phyloP scores from a whole-genome alignment of 108 stramenopile genomes.

The Pseudonitzschia multistriata region DNA sequence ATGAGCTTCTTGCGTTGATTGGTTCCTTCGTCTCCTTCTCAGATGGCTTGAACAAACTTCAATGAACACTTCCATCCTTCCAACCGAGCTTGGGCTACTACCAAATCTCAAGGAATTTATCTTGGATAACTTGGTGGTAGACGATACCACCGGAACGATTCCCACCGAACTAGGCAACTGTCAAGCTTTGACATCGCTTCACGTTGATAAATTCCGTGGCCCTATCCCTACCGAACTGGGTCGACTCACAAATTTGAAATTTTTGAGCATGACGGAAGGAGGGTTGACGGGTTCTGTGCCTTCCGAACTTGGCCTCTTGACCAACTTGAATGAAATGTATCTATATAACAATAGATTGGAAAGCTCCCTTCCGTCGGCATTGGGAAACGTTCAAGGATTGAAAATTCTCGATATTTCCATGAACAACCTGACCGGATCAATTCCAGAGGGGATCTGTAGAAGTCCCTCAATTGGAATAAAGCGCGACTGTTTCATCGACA shows the following conservation, averaged over 20 bases:
- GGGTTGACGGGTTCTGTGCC: slow-evolving; percentile 40
- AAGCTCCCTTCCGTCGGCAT: slow-evolving; percentile 41
- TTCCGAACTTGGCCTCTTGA: slow-evolving; percentile 38
- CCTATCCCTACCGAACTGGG: slow-evolving; percentile 58
- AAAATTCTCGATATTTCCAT: slow-evolving; percentile 22
- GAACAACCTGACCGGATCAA: slow-evolving; percentile 14
- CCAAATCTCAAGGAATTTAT: slow-evolving; percentile 13
- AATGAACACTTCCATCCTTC: slow-evolving; percentile 9
- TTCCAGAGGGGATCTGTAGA: slow-evolving; percentile 14
- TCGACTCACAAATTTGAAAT: slow-evolving; percentile 24
- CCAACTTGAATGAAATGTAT: slow-evolving; percentile 30
- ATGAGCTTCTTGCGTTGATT: background rate
- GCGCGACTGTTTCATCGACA: background rate
- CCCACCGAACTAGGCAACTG: too few relatives aligned
- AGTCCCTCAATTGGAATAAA: background rate
- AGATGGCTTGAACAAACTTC: background rate
- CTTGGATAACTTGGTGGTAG: too few relatives aligned
- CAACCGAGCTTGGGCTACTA: slow-evolving; percentile 30
- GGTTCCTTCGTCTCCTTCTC: background rate
- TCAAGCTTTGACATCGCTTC: too few relatives aligned
- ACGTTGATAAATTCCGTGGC: too few relatives aligned
- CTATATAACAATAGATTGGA: slow-evolving; percentile 32
- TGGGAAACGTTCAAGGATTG: slow-evolving; percentile 31
- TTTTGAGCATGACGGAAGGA: slow-evolving; percentile 21
- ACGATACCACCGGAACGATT: background rate